Conservation (phyloP, 257 asterid genomes). For the Gynochthodes officinalis region DNA sequence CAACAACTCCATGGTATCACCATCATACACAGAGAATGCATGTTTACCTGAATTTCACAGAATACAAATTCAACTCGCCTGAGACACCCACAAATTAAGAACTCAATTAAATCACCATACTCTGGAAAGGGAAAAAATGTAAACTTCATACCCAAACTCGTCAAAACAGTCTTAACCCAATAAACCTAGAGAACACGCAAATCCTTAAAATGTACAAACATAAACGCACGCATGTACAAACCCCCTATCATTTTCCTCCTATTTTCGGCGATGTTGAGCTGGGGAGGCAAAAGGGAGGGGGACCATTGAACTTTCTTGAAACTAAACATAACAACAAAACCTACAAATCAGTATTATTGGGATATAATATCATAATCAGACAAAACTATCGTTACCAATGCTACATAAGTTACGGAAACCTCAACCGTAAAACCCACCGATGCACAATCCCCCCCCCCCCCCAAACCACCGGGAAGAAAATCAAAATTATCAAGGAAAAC, state of each 20-base stretch:
- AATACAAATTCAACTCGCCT: not conserved
- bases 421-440: too few species aligned
- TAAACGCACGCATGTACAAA: not conserved
- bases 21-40: not conserved
- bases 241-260: not conserved
- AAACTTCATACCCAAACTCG: not conserved
- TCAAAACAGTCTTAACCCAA: not conserved
- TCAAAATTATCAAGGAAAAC: not conserved
- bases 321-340: not conserved
- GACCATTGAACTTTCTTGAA: not conserved
- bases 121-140: not conserved
- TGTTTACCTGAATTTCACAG: not conserved
- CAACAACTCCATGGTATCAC: not conserved
- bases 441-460: too few species aligned
- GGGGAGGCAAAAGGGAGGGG: not conserved
- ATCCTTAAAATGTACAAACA: not conserved
- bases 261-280: not conserved
- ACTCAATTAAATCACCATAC: not conserved
- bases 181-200: not conserved
- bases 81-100: not conserved
- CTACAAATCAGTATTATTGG: not conserved
- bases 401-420: not conserved
- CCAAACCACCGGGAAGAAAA: not conserved
- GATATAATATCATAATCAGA: not conserved
- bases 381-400: not conserved